A percentile compares a stretch with the other conserved stretches of the same genome.
Conservation (phyloP, 192 early-diverging fungal species). For the Coemansia sp. region DNA sequence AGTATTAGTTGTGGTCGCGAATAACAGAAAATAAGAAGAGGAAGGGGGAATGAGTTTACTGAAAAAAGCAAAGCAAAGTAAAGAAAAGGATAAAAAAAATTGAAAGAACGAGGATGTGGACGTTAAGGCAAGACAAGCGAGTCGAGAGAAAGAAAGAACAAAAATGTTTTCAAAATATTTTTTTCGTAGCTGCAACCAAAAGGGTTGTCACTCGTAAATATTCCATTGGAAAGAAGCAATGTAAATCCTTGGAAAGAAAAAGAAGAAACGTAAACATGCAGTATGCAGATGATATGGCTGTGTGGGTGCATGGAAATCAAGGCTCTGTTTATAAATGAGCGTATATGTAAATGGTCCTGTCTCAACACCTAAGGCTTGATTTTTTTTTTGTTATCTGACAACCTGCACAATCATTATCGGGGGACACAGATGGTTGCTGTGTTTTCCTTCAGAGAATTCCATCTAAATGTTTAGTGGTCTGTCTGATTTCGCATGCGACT, state of each 20-base stretch:
- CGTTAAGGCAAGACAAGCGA: background rate
- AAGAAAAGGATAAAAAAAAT: background rate
- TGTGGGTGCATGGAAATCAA: slow-evolving; percentile 1
- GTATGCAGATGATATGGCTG: background rate
- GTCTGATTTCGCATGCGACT: no score
- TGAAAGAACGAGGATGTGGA: background rate
- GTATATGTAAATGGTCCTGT: no score
- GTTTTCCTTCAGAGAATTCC: no score
- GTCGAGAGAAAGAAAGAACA: background rate
- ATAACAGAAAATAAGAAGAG: background rate
- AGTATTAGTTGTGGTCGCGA: background rate
- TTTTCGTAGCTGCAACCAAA: background rate
- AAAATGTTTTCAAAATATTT: no score
- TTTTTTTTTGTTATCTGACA: no score
- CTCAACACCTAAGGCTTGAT: no score
- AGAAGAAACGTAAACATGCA: background rate
- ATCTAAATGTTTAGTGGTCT: no score
- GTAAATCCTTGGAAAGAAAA: background rate
- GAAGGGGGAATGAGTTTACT: background rate
- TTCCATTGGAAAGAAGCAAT: background rate
- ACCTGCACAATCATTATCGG: no score
- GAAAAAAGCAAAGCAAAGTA: background rate
- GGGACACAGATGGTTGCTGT: no score
- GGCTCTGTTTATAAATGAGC: background rate
- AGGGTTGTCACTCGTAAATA: no score